These are phyloP conservation scores for Murraya koenigii DNA, from an alignment of 345 rosid genomes.

Conservation along the genomic window DNA sequence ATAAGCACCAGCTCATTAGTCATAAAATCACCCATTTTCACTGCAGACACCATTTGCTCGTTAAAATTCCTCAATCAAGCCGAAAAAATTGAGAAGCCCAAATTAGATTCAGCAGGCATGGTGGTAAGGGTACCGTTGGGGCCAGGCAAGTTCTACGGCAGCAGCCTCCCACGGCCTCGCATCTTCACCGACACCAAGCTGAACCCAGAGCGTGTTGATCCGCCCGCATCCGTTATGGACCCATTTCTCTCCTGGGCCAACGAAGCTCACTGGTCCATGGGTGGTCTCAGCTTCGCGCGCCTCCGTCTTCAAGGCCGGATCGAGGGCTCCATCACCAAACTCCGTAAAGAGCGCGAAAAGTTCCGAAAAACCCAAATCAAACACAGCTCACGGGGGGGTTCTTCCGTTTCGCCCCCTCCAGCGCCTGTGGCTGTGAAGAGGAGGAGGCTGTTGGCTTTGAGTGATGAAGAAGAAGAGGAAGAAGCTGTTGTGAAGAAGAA, in stretches of 20 bases:
- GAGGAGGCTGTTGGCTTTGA: slow-evolving; percentile 45
- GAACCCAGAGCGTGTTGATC: slow-evolving; percentile 60
- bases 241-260: slow-evolving; percentile 84
- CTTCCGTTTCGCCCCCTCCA: slow-evolving; percentile 54
- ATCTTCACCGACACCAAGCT: slow-evolving; percentile 49
- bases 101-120: slow-evolving; percentile 26
- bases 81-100: background rate
- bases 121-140: slow-evolving; percentile 46
- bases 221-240: slow-evolving; percentile 65
- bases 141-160: slow-evolving; percentile 83
- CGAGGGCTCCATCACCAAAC: slow-evolving; percentile 64
- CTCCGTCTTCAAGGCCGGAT: slow-evolving; percentile 90
- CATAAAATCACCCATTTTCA: background rate
- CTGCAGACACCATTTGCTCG: background rate
- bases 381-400: slow-evolving; percentile 15
- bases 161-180: slow-evolving; percentile 89
- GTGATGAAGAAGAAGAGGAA: slow-evolving; percentile 37
- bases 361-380: slow-evolving; percentile 7
- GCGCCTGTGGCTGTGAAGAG: slow-evolving; percentile 60
- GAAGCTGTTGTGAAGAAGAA: background rate
- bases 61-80: slow-evolving; percentile 5
- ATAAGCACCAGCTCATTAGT: background rate
- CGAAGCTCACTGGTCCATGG: slow-evolving; percentile 99
- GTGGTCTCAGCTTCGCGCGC: slow-evolving; percentile 80
- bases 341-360: slow-evolving; percentile 51